Evolutionary conservation across 2,329 filamentous ascomycete species (phyloP).

Genomic region (Harringtonia aguacate): DNA sequence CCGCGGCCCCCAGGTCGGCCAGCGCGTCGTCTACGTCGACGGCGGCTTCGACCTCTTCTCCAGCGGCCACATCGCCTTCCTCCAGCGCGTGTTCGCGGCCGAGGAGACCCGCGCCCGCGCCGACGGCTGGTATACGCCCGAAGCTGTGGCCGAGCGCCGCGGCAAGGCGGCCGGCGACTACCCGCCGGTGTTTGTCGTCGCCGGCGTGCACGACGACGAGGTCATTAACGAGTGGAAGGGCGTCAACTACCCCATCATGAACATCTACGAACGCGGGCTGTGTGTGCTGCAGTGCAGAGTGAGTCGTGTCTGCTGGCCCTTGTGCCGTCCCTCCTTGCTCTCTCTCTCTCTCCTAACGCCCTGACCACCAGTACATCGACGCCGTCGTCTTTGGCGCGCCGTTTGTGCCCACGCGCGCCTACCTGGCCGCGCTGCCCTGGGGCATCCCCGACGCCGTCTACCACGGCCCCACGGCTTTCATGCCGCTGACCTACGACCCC

Average conservation of each 20-base stretch:
- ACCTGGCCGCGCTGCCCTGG: slow-evolving; percentile 65
- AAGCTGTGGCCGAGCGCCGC: slow-evolving; percentile 51
- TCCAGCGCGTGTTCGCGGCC: slow-evolving; percentile 61
- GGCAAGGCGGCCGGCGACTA: slow-evolving; percentile 59
- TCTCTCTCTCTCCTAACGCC: background rate
- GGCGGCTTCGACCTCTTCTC: slow-evolving; percentile 96
- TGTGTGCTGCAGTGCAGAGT: slow-evolving; percentile 93
- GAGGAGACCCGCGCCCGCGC: slow-evolving; percentile 60
- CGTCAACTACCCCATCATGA: slow-evolving; percentile 99
- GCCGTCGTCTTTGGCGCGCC: slow-evolving; percentile 84
- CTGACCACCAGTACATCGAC: slow-evolving; percentile 59
- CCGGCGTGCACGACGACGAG: slow-evolving; percentile 86
- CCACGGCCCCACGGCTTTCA: slow-evolving; percentile 91
- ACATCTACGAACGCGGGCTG: slow-evolving; percentile 90
- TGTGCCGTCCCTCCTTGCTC: background rate
- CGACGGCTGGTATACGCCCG: slow-evolving; percentile 64
- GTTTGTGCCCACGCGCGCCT: slow-evolving; percentile 71
- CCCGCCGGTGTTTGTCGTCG: slow-evolving; percentile 75
- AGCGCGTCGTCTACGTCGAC: slow-evolving; percentile 88
- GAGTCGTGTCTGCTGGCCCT: slow-evolving; percentile 20
- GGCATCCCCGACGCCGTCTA: slow-evolving; percentile 73
- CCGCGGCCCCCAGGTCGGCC: slow-evolving; percentile 60
- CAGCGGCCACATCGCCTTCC: slow-evolving; percentile 92
- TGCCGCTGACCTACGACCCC: slow-evolving; percentile 68
- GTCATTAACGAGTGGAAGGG: slow-evolving; percentile 97